These are phyloP conservation scores for Polychaeton citri DNA, from an alignment of 2,329 filamentous ascomycete genomes.

Conservation along the genomic window DNA sequence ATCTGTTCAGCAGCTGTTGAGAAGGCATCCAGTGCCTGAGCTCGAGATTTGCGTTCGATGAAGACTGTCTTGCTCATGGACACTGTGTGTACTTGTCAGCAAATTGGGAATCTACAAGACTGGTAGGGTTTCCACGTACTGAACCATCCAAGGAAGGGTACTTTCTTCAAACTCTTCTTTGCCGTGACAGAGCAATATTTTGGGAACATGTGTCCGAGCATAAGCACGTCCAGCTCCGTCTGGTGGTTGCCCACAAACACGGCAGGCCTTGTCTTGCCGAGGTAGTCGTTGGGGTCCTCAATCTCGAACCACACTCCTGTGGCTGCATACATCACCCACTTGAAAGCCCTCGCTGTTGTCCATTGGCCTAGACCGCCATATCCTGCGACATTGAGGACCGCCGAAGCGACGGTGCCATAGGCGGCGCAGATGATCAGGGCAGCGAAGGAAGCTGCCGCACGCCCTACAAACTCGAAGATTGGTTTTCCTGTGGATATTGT, in stretches of 20 bases:
- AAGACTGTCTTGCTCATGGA: constrained; percentile 78
- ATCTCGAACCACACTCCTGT: constrained; percentile 70
- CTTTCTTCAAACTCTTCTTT: constrained; percentile 66
- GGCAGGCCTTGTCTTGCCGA: constrained; percentile 55
- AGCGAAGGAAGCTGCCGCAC: constrained; percentile 35
- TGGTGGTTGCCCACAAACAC: constrained; percentile 95
- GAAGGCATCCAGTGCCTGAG: constrained; percentile 75
- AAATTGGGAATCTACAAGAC: too few relatives aligned
- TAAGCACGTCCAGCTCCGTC: constrained; percentile 78
- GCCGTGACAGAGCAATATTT: constrained; percentile 86
- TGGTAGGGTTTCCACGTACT: constrained; percentile 30
- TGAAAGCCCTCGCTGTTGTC: constrained; percentile 67
- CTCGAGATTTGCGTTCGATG: constrained; percentile 78
- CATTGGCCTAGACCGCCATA: constrained; percentile 72
- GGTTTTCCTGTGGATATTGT: constrained; percentile 17
- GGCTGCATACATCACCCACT: constrained; percentile 58
- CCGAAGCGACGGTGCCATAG: constrained; percentile 65
- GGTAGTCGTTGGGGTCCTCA: constrained; percentile 47
- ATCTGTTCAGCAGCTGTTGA: constrained; percentile 72
- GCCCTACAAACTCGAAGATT: constrained; percentile 49
- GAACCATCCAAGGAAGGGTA: constrained; percentile 89
- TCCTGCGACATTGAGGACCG: constrained; percentile 57
- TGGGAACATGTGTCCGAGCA: constrained; percentile 82
- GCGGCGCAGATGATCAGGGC: constrained; percentile 35
- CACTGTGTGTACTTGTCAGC: too few relatives aligned